Conservation (phyloP, 78 protist species). For the Dictyostelium brefeldianum region DNA sequence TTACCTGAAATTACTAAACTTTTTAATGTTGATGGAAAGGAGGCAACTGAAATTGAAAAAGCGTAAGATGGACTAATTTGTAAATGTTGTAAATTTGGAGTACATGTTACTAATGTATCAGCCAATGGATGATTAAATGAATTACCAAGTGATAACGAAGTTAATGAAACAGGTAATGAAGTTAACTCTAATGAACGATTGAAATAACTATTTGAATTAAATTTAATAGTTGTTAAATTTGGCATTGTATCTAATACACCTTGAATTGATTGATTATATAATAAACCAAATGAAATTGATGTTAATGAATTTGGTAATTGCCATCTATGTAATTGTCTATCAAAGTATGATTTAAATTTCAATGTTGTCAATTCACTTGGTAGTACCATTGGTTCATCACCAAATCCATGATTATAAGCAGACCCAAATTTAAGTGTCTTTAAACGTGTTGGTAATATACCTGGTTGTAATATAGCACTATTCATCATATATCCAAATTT, state of each 20-base stretch:
- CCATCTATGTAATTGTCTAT: background rate
- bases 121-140: background rate
- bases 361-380: background rate
- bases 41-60: background rate
- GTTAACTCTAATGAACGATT: background rate
- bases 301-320: background rate
- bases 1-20: background rate
- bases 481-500: background rate
- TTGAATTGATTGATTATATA: background rate
- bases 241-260: background rate
- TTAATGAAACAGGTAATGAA: background rate
- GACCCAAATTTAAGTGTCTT: background rate
- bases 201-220: background rate
- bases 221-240: background rate
- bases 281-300: slow-evolving; percentile 1
- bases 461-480: background rate
- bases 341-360: background rate
- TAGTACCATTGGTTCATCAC: background rate
- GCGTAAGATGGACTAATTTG: background rate
- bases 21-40: background rate
- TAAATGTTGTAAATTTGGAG: background rate
- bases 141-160: background rate
- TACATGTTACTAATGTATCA: background rate
- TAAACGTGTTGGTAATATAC: background rate
- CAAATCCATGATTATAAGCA: background rate